Percentiles rank a stretch among this genome's conserved stretches.
Conservation (phyloP, 2,329 filamentous ascomycete genomes). For the Westerdykella sp. region DNA sequence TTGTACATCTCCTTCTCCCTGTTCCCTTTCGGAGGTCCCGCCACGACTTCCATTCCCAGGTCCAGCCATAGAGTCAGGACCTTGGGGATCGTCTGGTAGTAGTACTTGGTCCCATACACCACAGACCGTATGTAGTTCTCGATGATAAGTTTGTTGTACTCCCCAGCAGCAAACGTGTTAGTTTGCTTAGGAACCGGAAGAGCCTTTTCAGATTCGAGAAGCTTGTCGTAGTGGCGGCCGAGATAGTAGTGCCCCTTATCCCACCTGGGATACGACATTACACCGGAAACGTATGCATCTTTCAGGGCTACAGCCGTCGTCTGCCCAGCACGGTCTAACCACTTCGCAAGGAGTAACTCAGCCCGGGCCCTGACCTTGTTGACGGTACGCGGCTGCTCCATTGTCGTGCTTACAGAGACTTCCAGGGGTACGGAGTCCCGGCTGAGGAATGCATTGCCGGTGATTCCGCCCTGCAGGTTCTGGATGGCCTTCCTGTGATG, state of each 20-base stretch:
- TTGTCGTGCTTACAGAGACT: slow-evolving; percentile 31
- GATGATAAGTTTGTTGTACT: slow-evolving; percentile 80
- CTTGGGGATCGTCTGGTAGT: slow-evolving; percentile 89
- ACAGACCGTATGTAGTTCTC: slow-evolving; percentile 89
- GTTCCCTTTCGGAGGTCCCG: slow-evolving; percentile 13
- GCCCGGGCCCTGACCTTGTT: slow-evolving; percentile 68
- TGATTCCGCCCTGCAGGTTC: slow-evolving; percentile 78
- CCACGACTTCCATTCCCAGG: slow-evolving; percentile 65
- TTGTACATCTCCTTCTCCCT: slow-evolving; percentile 29
- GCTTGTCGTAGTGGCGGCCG: slow-evolving; percentile 93
- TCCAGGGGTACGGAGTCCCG: slow-evolving; percentile 34
- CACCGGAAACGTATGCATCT: slow-evolving; percentile 65
- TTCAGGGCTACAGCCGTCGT: slow-evolving; percentile 78
- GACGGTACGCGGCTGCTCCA: slow-evolving; percentile 39
- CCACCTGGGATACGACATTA: slow-evolving; percentile 66
- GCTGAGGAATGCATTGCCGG: slow-evolving; percentile 65
- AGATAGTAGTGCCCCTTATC: slow-evolving; percentile 98
- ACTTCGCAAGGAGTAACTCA: slow-evolving; percentile 85
- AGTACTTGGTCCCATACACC: slow-evolving; percentile 85
- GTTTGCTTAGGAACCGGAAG: slow-evolving; percentile 68
- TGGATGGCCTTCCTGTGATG: slow-evolving; percentile 94
- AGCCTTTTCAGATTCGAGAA: slow-evolving; percentile 80
- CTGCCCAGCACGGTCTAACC: slow-evolving; percentile 92
- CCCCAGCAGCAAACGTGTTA: slow-evolving; percentile 58
- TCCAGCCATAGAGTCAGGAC: slow-evolving; percentile 93